Evolutionary conservation across 2,329 filamentous ascomycete genomes (phyloP).

Genomic region (Colletotrichum brevisporum): DNA sequence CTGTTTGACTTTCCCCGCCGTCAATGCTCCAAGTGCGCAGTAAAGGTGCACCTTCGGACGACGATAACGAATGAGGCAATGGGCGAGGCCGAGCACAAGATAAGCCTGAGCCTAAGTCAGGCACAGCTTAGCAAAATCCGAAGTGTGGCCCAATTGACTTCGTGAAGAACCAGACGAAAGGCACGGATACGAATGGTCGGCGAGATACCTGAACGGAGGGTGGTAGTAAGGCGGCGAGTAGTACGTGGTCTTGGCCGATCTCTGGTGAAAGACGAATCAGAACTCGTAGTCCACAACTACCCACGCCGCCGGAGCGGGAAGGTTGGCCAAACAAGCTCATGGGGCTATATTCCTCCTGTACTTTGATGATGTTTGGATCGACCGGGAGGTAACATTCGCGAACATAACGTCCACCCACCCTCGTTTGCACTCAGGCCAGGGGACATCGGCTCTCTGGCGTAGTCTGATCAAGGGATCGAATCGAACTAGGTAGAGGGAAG

Average conservation of each 20-base stretch:
- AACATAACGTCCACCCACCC: neutral
- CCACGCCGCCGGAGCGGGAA: neutral
- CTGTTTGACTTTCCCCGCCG: conserved; percentile 12
- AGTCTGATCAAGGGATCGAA: neutral
- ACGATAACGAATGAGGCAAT: neutral
- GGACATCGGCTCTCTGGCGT: neutral
- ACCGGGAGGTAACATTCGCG: neutral
- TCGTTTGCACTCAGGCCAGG: neutral
- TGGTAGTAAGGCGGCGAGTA: too few species aligned
- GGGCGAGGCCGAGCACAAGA: neutral
- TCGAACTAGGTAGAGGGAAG: too few species aligned
- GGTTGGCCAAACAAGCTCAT: neutral
- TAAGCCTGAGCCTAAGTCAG: neutral
- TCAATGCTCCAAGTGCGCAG: conserved; percentile 19
- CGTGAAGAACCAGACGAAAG: conserved; percentile 6
- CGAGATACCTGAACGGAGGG: conserved; percentile 11
- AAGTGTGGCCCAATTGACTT: too few species aligned
- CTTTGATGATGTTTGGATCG: conserved; percentile 10
- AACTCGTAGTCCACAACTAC: neutral
- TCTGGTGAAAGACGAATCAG: neutral
- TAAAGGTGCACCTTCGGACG: neutral
- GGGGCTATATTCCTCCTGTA: neutral
- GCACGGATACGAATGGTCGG: neutral
- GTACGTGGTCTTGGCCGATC: conserved; percentile 14
- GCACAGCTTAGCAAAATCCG: too few species aligned